phyloP scores from a whole-genome alignment of 148 eudicot species.

The Rheum nobile region DNA sequence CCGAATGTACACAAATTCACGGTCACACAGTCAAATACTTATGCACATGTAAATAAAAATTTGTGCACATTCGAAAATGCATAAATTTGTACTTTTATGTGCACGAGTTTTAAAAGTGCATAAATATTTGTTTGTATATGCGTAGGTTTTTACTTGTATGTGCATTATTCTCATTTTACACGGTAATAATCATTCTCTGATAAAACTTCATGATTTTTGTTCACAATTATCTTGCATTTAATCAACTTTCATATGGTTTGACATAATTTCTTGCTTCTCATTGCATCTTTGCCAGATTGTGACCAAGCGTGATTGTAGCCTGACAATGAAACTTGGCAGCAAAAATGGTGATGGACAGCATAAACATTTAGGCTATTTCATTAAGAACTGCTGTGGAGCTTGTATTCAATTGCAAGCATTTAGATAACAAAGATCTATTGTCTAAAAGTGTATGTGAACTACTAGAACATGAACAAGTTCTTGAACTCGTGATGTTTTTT shows the following conservation, averaged over 20 bases:
- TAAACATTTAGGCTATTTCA: slow-evolving; percentile 46
- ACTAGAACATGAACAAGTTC: background rate
- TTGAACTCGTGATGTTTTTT: background rate
- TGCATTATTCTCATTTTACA: too few relatives aligned
- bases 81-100: too few relatives aligned
- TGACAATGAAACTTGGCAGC: slow-evolving; percentile 52
- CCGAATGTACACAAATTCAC: too few relatives aligned
- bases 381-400: slow-evolving; percentile 66
- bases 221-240: background rate
- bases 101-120: too few relatives aligned
- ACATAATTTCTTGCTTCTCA: background rate
- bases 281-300: slow-evolving; percentile 47
- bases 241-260: background rate
- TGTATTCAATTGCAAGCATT: slow-evolving; percentile 40
- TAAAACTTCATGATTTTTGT: too few relatives aligned
- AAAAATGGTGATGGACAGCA: slow-evolving; percentile 18
- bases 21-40: too few relatives aligned
- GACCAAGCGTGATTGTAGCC: slow-evolving; percentile 44
- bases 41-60: too few relatives aligned
- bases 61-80: too few relatives aligned
- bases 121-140: too few relatives aligned
- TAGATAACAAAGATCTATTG: slow-evolving; percentile 66
- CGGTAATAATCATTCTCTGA: too few relatives aligned
- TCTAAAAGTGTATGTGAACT: slow-evolving; percentile 71
- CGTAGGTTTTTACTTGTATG: too few relatives aligned